These are phyloP conservation scores for Macrolepiota albuminosa DNA, from an alignment of 768 basidiomycete genomes.

Conservation along the genomic window DNA sequence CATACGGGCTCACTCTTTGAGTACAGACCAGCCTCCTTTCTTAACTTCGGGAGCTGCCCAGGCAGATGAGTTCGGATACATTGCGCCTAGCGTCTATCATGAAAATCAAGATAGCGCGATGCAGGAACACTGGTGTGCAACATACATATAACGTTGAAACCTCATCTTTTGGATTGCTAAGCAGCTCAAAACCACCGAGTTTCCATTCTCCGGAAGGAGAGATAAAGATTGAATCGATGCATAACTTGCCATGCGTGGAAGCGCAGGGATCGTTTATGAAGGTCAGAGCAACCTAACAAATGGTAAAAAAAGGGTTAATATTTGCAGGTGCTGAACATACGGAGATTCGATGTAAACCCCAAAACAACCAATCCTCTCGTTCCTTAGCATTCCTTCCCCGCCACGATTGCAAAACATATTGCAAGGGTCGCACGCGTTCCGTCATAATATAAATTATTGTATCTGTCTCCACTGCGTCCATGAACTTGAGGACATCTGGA, in stretches of 20 bases:
- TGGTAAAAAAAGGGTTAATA: conserved; percentile 4
- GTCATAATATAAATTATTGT: conserved; percentile 88
- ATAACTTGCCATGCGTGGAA: conserved; percentile 81
- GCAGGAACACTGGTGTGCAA: conserved; percentile 13
- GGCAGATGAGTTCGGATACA: conserved; percentile 54
- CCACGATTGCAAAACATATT: conserved; percentile 57
- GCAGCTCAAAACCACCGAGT: conserved; percentile 87
- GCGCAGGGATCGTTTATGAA: conserved; percentile 84
- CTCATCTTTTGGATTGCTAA: conserved; percentile 82
- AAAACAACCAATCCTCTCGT: conserved; percentile 85
- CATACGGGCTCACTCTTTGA: conserved; percentile 86
- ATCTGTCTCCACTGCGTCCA: conserved; percentile 92
- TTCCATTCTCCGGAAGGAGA: conserved; percentile 97
- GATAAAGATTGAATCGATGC: conserved; percentile 77
- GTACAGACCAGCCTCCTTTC: conserved; percentile 75
- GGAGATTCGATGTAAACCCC: conserved; percentile 89
- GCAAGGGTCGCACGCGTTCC: conserved; percentile 82
- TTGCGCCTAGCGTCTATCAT: conserved; percentile 59
- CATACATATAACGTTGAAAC: conserved; percentile 77
- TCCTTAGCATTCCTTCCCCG: conserved; percentile 56
- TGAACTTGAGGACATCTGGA: conserved; percentile 93
- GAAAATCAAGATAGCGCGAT: conserved; percentile 9
- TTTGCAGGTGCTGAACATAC: conserved; percentile 42
- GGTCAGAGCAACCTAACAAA: conserved; percentile 69
- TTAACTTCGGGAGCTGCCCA: conserved; percentile 84